Percentiles rank a stretch among this genome's conserved stretches.
Evolutionary conservation across 805 yeast genomes (phyloP).

Genomic region (Tetrapisispora phaffii): DNA sequence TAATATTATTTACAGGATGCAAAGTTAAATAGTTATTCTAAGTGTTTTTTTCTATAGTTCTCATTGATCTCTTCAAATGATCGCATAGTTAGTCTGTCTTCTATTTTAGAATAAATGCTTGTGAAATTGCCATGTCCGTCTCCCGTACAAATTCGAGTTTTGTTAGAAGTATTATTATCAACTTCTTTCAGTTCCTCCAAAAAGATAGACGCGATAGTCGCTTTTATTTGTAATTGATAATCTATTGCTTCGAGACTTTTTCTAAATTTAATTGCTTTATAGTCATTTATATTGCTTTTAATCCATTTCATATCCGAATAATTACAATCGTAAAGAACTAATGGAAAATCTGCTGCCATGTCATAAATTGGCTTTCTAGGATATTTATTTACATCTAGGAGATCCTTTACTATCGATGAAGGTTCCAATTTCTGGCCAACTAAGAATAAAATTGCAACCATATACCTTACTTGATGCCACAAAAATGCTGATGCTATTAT

Average conservation of each 20-base stretch:
- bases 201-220: conserved; percentile 44
- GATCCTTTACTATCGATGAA: conserved; percentile 44
- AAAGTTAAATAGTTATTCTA: conserved; percentile 27
- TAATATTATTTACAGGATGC: neutral
- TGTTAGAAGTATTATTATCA: conserved; percentile 16
- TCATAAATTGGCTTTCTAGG: conserved; percentile 73
- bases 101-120: conserved; percentile 47
- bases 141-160: conserved; percentile 49
- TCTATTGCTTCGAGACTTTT: conserved; percentile 40
- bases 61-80: conserved; percentile 61
- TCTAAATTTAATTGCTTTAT: conserved; percentile 36
- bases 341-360: conserved; percentile 84
- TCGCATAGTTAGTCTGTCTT: conserved; percentile 48
- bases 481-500: conserved; percentile 81
- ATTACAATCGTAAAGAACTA: conserved; percentile 76
- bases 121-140: conserved; percentile 64
- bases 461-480: conserved; percentile 97
- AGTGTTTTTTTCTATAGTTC: conserved; percentile 36
- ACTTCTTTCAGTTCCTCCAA: conserved; percentile 26
- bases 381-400: conserved; percentile 46
- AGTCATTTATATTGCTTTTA: conserved; percentile 20
- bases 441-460: conserved; percentile 73
- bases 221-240: conserved; percentile 48
- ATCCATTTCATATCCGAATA: conserved; percentile 66
- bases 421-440: conserved; percentile 72